phyloP scores from a whole-genome alignment of 148 eudicot genomes.

The Chenopodium suecicum region DNA sequence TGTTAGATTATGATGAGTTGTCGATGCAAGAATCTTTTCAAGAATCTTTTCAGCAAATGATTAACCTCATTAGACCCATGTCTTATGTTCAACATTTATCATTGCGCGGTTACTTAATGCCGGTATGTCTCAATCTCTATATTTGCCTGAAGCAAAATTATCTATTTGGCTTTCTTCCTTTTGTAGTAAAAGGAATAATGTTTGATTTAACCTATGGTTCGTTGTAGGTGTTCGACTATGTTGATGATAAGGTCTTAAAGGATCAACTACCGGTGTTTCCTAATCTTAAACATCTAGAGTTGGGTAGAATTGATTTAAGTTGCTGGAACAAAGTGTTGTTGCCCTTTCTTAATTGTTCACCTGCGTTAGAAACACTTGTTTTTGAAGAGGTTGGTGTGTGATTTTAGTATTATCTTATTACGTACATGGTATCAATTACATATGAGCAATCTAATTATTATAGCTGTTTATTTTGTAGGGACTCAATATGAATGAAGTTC shows the following conservation, averaged over 20 bases:
- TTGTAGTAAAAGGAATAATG: too few species aligned
- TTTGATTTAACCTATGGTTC: not conserved
- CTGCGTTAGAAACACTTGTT: not conserved
- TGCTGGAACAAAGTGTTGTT: not conserved
- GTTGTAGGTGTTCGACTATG: not conserved
- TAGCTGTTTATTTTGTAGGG: too few species aligned
- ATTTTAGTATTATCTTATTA: not conserved
- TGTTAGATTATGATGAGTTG: not conserved
- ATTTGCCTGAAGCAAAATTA: not conserved
- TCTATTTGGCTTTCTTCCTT: too few species aligned
- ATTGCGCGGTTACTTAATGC: not conserved
- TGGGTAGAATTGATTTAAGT: not conserved
- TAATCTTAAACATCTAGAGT: constrained; percentile 10
- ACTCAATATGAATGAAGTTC: too few species aligned
- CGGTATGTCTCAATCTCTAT: not conserved
- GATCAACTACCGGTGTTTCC: constrained; percentile 12
- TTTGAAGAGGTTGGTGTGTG: not conserved
- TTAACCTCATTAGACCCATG: constrained; percentile 9
- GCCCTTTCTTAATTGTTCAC: not conserved
- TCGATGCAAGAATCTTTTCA: not conserved
- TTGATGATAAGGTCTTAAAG: not conserved
- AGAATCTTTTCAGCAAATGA: not conserved
- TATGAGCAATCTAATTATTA: not conserved
- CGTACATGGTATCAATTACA: not conserved
- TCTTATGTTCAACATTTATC: constrained; percentile 21